Conservation (phyloP, 192 early-diverging fungal species). For the Powellomyces hirtus region DNA sequence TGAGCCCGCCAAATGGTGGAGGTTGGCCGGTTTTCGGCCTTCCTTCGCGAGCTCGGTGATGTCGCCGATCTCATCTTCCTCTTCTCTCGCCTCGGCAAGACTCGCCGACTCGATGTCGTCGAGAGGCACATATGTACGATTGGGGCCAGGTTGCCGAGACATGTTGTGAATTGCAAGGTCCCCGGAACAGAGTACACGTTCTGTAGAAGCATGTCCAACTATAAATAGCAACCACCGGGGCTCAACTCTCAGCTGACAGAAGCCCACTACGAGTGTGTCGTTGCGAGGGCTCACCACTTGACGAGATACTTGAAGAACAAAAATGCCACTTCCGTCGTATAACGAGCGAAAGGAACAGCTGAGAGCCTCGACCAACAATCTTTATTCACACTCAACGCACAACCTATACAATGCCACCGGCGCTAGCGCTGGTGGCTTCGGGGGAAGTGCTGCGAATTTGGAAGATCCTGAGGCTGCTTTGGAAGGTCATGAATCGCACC, state of each 20-base stretch:
- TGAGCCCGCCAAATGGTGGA: too few relatives aligned
- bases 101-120: slow-evolving; percentile 10
- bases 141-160: neutral
- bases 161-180: neutral
- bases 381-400: too few relatives aligned
- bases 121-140: slow-evolving; percentile 12
- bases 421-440: slow-evolving; percentile 3
- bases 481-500: neutral
- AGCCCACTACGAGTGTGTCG: neutral
- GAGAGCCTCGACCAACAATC: neutral
- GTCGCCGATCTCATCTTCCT: slow-evolving; percentile 21
- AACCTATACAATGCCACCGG: neutral
- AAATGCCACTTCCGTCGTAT: neutral
- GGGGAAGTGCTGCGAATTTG: neutral
- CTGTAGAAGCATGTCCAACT: too few relatives aligned
- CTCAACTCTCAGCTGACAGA: too few relatives aligned
- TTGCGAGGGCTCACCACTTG: neutral
- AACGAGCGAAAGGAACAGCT: neutral
- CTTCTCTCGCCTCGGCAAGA: neutral
- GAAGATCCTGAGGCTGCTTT: slow-evolving; percentile 16
- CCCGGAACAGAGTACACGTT: neutral
- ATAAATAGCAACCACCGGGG: neutral
- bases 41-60: slow-evolving; percentile 20
- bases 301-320: neutral
- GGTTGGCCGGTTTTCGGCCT: neutral